phyloP scores from a whole-genome alignment of 1,139 yeast species.

The Hanseniaspora sp. region DNA sequence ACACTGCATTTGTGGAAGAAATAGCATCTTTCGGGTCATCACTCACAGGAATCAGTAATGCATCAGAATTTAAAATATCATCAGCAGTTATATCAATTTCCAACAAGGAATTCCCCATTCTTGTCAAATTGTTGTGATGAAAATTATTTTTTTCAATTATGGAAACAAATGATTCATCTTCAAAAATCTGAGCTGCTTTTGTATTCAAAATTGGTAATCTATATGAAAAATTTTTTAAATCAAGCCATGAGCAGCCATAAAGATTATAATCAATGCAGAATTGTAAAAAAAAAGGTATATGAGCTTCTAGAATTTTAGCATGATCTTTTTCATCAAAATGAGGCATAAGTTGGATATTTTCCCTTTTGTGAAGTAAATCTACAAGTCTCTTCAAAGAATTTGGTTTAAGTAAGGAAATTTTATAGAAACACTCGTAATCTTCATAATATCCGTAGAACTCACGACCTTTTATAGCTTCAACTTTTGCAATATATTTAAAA shows the following conservation, averaged over 20 bases:
- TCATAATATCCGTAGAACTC: slow-evolving; percentile 78
- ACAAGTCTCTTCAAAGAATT: slow-evolving; percentile 47
- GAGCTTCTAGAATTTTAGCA: slow-evolving; percentile 59
- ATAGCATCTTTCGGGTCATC: slow-evolving; percentile 35
- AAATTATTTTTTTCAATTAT: slow-evolving; percentile 15
- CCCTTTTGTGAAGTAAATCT: slow-evolving; percentile 46
- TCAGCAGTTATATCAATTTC: slow-evolving; percentile 61
- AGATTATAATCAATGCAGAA: slow-evolving; percentile 74
- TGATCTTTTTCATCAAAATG: neutral
- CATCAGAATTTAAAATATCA: slow-evolving; percentile 40
- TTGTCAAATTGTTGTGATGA: slow-evolving; percentile 29
- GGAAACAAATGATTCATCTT: slow-evolving; percentile 19
- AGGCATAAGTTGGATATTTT: slow-evolving; percentile 20
- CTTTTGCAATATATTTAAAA: slow-evolving; percentile 48
- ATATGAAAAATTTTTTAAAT: slow-evolving; percentile 30
- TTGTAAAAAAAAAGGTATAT: slow-evolving; percentile 65
- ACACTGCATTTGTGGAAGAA: slow-evolving; percentile 49
- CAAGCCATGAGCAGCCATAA: slow-evolving; percentile 74
- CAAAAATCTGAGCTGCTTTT: slow-evolving; percentile 26
- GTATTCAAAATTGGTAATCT: slow-evolving; percentile 30
- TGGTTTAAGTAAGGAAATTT: slow-evolving; percentile 60
- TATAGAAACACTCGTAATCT: slow-evolving; percentile 53
- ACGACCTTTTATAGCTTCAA: slow-evolving; percentile 59
- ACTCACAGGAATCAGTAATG: slow-evolving; percentile 38
- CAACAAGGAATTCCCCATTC: slow-evolving; percentile 51